Base-by-base conservation (phyloP, 2,329 filamentous ascomycete species). In the Alternaria gansuensis region DNA sequence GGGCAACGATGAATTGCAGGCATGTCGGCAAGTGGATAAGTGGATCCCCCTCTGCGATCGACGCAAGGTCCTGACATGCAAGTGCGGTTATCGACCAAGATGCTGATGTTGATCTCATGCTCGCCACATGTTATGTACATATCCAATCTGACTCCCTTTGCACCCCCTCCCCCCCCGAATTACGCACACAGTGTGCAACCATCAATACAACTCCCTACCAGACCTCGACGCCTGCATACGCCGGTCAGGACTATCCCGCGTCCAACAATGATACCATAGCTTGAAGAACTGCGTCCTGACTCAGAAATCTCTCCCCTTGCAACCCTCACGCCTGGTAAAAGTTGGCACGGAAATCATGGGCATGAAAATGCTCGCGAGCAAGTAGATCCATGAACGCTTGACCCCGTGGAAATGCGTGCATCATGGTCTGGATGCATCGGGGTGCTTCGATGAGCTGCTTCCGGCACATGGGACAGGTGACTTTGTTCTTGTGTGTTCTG, bases 391-490 rank as follows among this genome's bases (percentile, higher is more conserved):
- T 60, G 24, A 67, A 67, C 7, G 64, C 62, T 26, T 46, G 60
- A n/a, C 58, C 59, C 43, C 59, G 59, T 24, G 54, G 46, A 33
- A 55, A 62, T 29, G 54, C 44, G 33, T 60, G 59, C 21, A 68
- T 49, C 37, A 63, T 50, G 9, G 50, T 58, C 13, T 57, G 56
- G 10, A 46, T 40, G 21, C 59, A 63, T 37, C 60, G 64, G 21
- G 57, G 46, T 10, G 68, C 66, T 33, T 75, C 67, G 26, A 75
- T 65, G 37, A 77, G 64, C 13, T 70, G 57, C 56, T 72, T 73
- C 17, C 75, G 72, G 57, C 75, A 77, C 74, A 75, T 77, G 6
- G 75, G 75, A 59, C 75, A 77, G 1, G 74, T 75, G 13, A 77
- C 67, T 57, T 76, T 76, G 60, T 75, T 75, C 60, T 75, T 77